phyloP scores from a whole-genome alignment of 129 eudicot genomes.

The Smallanthus sonchifolius region DNA sequence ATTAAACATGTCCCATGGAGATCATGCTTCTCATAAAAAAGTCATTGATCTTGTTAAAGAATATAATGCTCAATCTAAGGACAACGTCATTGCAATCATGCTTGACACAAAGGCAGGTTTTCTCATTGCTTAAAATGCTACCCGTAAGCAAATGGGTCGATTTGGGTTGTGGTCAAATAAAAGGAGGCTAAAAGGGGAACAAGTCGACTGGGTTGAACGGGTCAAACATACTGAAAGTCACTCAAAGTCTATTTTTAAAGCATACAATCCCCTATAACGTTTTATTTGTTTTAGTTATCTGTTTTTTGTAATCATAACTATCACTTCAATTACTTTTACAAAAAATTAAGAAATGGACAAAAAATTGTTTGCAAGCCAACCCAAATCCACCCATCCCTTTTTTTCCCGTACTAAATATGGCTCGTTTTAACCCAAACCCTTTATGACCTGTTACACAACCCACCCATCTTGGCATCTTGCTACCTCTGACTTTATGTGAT shows the following conservation, averaged over 20 bases:
- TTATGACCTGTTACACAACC: neutral
- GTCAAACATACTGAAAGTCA: neutral
- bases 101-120: conserved; percentile 87
- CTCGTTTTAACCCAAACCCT: neutral
- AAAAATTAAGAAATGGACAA: neutral
- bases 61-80: conserved; percentile 82
- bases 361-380: neutral
- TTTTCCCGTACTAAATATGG: neutral
- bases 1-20: conserved; percentile 96
- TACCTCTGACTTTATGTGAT: neutral
- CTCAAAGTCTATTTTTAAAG: neutral
- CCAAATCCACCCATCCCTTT: neutral
- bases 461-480: neutral
- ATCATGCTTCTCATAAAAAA: conserved; percentile 93
- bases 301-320: neutral
- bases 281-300: neutral
- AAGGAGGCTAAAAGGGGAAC: neutral
- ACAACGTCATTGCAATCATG: conserved; percentile 97
- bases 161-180: neutral
- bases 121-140: neutral
- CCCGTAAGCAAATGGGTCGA: neutral
- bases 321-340: neutral
- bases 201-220: neutral
- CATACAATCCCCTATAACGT: neutral
- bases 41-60: conserved; percentile 94